Evolutionary conservation across 257 asterid genomes (phyloP), one percentile per base, ranked within the genome.

Genomic region (Coffea eugenioides): DNA sequence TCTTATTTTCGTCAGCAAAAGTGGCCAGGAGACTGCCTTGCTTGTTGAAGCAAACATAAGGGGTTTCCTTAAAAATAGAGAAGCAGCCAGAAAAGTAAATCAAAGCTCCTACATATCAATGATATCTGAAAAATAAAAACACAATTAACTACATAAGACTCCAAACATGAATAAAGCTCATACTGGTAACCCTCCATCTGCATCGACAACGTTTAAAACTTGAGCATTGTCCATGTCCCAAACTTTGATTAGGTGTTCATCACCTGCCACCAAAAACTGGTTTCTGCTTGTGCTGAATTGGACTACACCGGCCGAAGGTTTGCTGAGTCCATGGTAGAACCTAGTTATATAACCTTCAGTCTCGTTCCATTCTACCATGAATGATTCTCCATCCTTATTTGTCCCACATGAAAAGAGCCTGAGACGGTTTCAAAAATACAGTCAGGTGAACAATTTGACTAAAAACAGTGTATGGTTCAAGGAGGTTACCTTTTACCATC

Each of bases 351-450:
- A 79, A 64, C 95, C 95, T 84, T 90, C 90, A 18, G 54, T 76
- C 41, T 88, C 91, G 46, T 88, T 70, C 97, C 97, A 93, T 78
- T 93, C 97, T 34, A 90, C 92, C 39, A 91, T 76, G 82, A 72
- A 86, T 0, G 97, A 88, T 56, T 88, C 89, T 84, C 97, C 93
- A 12, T 80, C 79, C 79, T 82, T 82, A 86, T 89, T 87, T 11
- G 92, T 91, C 81, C 97, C 97, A 77, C 97, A 90, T 43, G 95
- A 89, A 83, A 93, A 93, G 75, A 90, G 86, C 91, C 95, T 92
- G 49, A 65, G 41, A 80, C 80, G 73, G 52, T 77, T 79, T 13
- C 43, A 77, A 39, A 77, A 77, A 31, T 61, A 15, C 65, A 77
- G 51, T 48, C 36, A 70, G 46, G 39, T 66, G 67, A 21, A 31